Evolutionary conservation across 2,329 filamentous ascomycete genomes (phyloP).

Genomic region (Xylaria sp.): DNA sequence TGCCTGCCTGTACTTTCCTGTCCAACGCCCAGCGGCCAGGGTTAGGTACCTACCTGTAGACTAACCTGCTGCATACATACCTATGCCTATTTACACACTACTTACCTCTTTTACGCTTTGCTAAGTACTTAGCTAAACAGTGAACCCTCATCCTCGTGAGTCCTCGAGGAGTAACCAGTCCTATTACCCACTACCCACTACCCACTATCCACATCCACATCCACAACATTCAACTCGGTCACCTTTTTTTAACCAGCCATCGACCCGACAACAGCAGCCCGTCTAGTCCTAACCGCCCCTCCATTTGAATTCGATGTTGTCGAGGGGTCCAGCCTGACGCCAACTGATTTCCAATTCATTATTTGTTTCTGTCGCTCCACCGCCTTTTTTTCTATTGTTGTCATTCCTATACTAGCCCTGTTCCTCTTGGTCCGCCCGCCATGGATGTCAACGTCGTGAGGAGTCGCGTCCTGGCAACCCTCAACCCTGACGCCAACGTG

Average conservation of each 20-base stretch:
- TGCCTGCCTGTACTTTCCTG: slow-evolving; percentile 29
- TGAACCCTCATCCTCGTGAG: slow-evolving; percentile 40
- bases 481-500: slow-evolving; percentile 78
- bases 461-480: slow-evolving; percentile 80
- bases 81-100: slow-evolving; percentile 27
- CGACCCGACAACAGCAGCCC: slow-evolving; percentile 22
- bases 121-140: too few species aligned
- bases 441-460: slow-evolving; percentile 83
- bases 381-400: slow-evolving; percentile 9
- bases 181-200: background rate
- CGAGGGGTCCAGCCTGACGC: slow-evolving; percentile 35
- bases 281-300: slow-evolving; percentile 9
- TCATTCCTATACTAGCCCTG: slow-evolving; percentile 6
- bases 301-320: slow-evolving; percentile 25
- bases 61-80: slow-evolving; percentile 11
- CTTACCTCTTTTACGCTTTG: slow-evolving; percentile 29
- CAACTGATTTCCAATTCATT: slow-evolving; percentile 17
- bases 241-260: slow-evolving; percentile 25
- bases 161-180: slow-evolving; percentile 22
- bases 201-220: slow-evolving; percentile 10
- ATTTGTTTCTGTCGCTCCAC: slow-evolving; percentile 27
- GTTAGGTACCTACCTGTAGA: slow-evolving; percentile 28
- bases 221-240: slow-evolving; percentile 26
- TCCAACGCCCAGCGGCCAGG: slow-evolving; percentile 21
- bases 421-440: slow-evolving; percentile 44